Evolutionary conservation across 1,284 basidiomycete species (phyloP).

Genomic region (Tranzscheliella williamsii): DNA sequence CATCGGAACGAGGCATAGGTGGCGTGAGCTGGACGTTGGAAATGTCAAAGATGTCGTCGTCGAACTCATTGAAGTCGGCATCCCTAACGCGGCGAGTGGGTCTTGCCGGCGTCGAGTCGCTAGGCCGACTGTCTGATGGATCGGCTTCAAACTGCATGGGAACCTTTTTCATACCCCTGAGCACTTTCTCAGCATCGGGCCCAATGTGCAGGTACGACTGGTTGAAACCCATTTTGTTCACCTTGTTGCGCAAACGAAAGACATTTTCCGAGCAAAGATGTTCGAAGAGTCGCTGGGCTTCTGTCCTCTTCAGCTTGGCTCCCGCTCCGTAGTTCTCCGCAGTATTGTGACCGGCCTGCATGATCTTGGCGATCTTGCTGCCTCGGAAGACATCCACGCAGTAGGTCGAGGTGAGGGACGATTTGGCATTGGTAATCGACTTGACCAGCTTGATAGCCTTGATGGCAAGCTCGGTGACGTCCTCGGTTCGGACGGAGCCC

Average conservation of each 20-base stretch:
- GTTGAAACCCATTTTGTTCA: slow-evolving; percentile 60
- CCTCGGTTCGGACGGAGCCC: slow-evolving; percentile 52
- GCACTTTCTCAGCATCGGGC: slow-evolving; percentile 7
- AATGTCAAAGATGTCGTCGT: slow-evolving; percentile 38
- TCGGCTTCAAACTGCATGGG: slow-evolving; percentile 40
- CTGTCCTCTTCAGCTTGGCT: slow-evolving; percentile 64
- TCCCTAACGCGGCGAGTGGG: slow-evolving; percentile 6
- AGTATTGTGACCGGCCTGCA: slow-evolving; percentile 65
- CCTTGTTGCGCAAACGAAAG: slow-evolving; percentile 58
- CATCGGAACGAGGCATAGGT: not conserved
- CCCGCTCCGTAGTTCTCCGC: slow-evolving; percentile 68
- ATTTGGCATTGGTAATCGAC: slow-evolving; percentile 62
- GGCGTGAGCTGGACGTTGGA: slow-evolving; percentile 32
- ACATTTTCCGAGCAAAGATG: slow-evolving; percentile 65
- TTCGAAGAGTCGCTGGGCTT: slow-evolving; percentile 71
- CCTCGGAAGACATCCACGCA: slow-evolving; percentile 70
- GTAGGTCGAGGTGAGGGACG: slow-evolving; percentile 65
- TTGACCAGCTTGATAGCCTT: slow-evolving; percentile 68
- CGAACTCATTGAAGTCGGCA: slow-evolving; percentile 24
- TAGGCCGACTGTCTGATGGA: slow-evolving; percentile 7
- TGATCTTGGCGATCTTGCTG: slow-evolving; percentile 66
- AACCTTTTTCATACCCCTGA: slow-evolving; percentile 38
- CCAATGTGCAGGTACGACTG: slow-evolving; percentile 58
- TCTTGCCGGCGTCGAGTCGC: slow-evolving; percentile 16
- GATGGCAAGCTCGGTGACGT: slow-evolving; percentile 67